Evolutionary conservation across 2,329 filamentous ascomycete genomes (phyloP), one percentile per base, ranked within the genome.

Genomic region (Fusarium clavum): DNA sequence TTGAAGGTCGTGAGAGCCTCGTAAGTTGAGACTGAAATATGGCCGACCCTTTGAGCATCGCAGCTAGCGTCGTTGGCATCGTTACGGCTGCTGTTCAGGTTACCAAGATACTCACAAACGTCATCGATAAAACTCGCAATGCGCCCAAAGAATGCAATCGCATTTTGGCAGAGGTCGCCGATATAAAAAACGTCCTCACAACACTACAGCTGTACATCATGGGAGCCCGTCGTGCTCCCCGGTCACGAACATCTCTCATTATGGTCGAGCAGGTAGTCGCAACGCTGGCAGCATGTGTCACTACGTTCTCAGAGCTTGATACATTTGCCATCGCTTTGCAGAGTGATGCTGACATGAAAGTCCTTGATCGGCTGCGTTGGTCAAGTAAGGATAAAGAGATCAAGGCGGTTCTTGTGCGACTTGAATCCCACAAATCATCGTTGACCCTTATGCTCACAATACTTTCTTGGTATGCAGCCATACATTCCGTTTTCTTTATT

Each of bases 231-330:
- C 25, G 51, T 32, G 51, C 55, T 20, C n/a, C 40, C 20, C 29
- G 27, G 22, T 60, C 61, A 7, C 34, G 64, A 16, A 64, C 51
- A 6, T 59, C 60, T 11, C 55, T 64, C n/a, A 57, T 64, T 20
- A 54, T 64, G 64, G 64, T 64, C 32, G 56, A 57, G 14, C 64
- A 67, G n/a, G 61, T 67, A 13, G 61, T 64, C 13, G 56, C 34
- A 11, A 61, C 56, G 6, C 24, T 64, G 10, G 55, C 64, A 8
- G 64, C 60, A 4, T 64, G 60, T 20, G 51, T 57, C 10, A 61
- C 34, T 8, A 64, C 61, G 8, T 64, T 67, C 34, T 13, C 40
- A 14, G 54, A 67, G 24, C 48, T 55, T 4, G 38, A 63, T 10
- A 18, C 47, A 1, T 56, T 60, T 45, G 54, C 25, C 7, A 29